phyloP scores from a whole-genome alignment of 192 early-diverging fungal species.

The Lobosporangium transversale region DNA sequence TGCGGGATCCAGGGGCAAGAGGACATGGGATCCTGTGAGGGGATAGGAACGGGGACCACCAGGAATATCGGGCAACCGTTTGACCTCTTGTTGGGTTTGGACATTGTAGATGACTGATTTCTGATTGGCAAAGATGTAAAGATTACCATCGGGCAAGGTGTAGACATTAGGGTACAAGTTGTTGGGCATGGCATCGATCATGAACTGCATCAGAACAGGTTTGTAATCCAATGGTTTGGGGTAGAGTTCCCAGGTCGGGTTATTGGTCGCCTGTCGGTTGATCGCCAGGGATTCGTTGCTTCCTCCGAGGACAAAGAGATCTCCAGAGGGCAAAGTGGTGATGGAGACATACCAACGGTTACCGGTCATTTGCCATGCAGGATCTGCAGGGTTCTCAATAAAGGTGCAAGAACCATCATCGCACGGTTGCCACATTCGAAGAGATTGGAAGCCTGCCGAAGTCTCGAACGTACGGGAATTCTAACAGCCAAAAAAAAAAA shows the following conservation, averaged over 20 bases:
- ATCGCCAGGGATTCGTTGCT: slow-evolving; percentile 55
- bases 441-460: slow-evolving; percentile 52
- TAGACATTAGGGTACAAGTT: slow-evolving; percentile 54
- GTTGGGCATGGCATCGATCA: slow-evolving; percentile 59
- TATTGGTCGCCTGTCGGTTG: slow-evolving; percentile 57
- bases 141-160: slow-evolving; percentile 49
- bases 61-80: slow-evolving; percentile 57
- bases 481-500: slow-evolving; percentile 18
- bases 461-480: slow-evolving; percentile 49
- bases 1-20: slow-evolving; percentile 65
- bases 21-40: slow-evolving; percentile 60
- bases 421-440: slow-evolving; percentile 61
- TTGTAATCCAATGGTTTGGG: slow-evolving; percentile 44
- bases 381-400: slow-evolving; percentile 51
- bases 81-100: slow-evolving; percentile 14
- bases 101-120: slow-evolving; percentile 40
- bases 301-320: slow-evolving; percentile 66
- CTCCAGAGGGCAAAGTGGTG: slow-evolving; percentile 55
- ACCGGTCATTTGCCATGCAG: slow-evolving; percentile 53
- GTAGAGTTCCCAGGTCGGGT: slow-evolving; percentile 57
- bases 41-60: slow-evolving; percentile 63
- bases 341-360: slow-evolving; percentile 40
- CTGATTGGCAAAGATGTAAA: slow-evolving; percentile 54
- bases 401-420: slow-evolving; percentile 57
- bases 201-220: slow-evolving; percentile 50